Base-by-base conservation (phyloP, 106 monocot genomes). In the Alisma plantagoaquatica region DNA sequence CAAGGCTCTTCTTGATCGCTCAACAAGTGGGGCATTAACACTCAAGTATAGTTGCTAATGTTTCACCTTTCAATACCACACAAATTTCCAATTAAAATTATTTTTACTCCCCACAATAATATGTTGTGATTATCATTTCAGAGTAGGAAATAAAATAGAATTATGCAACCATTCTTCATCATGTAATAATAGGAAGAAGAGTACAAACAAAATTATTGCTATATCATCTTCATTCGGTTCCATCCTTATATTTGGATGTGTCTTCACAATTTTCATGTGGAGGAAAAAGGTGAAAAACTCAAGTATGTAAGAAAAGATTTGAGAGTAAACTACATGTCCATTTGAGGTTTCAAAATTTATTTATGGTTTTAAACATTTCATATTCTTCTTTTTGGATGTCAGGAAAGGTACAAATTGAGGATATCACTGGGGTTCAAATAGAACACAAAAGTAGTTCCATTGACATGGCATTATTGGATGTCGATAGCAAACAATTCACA, bases 401-500 rank as follows among this genome's bases (percentile, higher is more conserved):
- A n/a, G n/a, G n/a, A n/a, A n/a, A n/a, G n/a, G n/a, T n/a, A n/a
- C n/a, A n/a, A n/a, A n/a, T n/a, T n/a, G n/a, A n/a, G n/a, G n/a
- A n/a, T n/a, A n/a, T n/a, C n/a, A n/a, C n/a, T n/a, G n/a, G n/a
- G n/a, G n/a, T n/a, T n/a, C n/a, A n/a, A n/a, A n/a, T n/a, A n/a
- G n/a, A n/a, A n/a, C n/a, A n/a, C n/a, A n/a, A n/a, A n/a, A n/a
- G n/a, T n/a, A n/a, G 29, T 29, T 46, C 47, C 43, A 44, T 30
- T 20, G 20, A 9, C 17, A 9, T 59, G 10, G 14, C 42, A 33
- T 38, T 41, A 14, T 21, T 58, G 23, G 10, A 49, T 49, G 46
- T 18, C 22, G 46, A 66, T 2, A 54, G 30, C 28, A 29, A 28
- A 28, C 7, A 31, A 29, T 66, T 66, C 4, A 46, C 66, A 15